phyloP scores from a whole-genome alignment of 371 early-diverging fungal species.

The Haplosporangium sp. region DNA sequence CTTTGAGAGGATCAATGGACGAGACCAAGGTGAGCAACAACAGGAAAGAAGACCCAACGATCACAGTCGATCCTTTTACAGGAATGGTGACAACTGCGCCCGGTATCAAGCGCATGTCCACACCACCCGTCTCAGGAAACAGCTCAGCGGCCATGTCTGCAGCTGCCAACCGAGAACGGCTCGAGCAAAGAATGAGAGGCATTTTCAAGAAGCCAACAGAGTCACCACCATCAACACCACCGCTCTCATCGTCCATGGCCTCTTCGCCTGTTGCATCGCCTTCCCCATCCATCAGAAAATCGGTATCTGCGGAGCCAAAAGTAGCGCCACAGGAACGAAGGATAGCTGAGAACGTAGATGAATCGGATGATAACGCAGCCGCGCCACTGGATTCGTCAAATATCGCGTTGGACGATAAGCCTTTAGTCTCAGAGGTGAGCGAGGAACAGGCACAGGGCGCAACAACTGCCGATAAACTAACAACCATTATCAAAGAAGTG shows the following conservation, averaged over 20 bases:
- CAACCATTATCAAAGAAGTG: no score
- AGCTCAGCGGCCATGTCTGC: constrained; percentile 24
- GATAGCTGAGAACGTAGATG: not conserved
- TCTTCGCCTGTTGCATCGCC: constrained; percentile 14
- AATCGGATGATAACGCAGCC: not conserved
- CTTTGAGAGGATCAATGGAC: constrained; percentile 4
- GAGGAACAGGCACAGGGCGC: no score
- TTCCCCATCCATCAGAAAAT: constrained; percentile 18
- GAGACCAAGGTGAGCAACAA: not conserved
- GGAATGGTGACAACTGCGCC: constrained; percentile 42
- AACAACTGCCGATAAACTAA: no score
- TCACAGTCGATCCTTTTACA: constrained; percentile 40
- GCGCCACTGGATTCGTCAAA: not conserved
- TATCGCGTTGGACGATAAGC: no score
- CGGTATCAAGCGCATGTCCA: constrained; percentile 26
- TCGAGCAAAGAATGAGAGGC: constrained; percentile 51
- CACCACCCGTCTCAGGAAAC: constrained; percentile 24
- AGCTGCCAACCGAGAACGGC: constrained; percentile 43
- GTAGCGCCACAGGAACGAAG: not conserved
- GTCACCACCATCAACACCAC: constrained; percentile 25
- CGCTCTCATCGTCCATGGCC: constrained; percentile 6
- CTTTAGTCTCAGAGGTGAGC: no score
- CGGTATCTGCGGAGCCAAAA: not conserved
- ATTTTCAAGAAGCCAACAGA: constrained; percentile 46
- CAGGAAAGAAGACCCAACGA: constrained; percentile 5